phyloP scores from a whole-genome alignment of 129 eudicot genomes.

The Arctium minus region DNA sequence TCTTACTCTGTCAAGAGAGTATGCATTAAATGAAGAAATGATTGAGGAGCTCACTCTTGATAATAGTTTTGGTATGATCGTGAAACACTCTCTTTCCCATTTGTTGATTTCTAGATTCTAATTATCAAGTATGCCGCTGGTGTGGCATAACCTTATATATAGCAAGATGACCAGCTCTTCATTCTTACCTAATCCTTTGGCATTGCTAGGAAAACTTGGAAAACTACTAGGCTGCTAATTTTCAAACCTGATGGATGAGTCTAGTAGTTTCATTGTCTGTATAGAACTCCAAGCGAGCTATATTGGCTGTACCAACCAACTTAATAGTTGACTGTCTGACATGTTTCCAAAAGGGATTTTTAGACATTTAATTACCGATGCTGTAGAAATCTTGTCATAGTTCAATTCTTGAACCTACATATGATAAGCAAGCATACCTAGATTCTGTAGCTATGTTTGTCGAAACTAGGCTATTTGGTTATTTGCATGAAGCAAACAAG shows the following conservation, averaged over 20 bases:
- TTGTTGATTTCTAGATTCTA: background rate
- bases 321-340: background rate
- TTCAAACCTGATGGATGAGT: background rate
- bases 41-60: constrained; percentile 10
- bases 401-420: background rate
- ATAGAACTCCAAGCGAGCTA: background rate
- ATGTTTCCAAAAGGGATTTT: background rate
- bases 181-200: background rate
- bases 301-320: background rate
- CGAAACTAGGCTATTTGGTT: background rate
- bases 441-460: background rate
- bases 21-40: constrained; percentile 4
- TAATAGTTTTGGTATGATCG: constrained; percentile 11
- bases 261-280: background rate
- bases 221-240: background rate
- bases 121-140: background rate
- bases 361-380: background rate
- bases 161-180: background rate
- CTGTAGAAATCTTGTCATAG: background rate
- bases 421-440: background rate
- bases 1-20: background rate
- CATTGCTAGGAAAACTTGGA: background rate
- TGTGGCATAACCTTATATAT: background rate
- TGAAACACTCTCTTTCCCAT: background rate
- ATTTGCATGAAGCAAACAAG: background rate